phyloP scores from a whole-genome alignment of 352 stramenopile genomes.

The Globisporangium acanthophoron region DNA sequence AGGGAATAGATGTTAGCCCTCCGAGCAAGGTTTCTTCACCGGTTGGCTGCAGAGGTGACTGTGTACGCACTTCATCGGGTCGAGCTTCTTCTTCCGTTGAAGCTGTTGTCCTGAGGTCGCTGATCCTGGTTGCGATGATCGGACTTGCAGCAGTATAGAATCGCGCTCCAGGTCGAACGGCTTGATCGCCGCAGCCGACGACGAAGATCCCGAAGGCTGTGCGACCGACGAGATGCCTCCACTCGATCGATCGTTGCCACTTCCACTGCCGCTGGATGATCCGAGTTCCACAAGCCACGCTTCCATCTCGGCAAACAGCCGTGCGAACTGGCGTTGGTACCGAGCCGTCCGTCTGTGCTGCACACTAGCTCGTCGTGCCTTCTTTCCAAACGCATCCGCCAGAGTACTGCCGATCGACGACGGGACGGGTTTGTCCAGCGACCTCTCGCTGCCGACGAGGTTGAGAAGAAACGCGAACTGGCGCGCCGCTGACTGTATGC shows the following conservation, averaged over 20 bases:
- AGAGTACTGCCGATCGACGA: constrained; percentile 6
- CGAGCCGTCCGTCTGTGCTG: not conserved
- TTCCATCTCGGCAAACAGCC: constrained; percentile 25
- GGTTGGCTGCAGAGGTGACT: not conserved
- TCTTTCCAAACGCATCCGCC: not conserved
- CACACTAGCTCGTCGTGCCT: not conserved
- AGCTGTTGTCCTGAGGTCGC: not conserved
- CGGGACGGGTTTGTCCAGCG: too few species aligned
- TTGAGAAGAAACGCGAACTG: constrained; percentile 7
- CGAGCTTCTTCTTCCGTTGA: constrained; percentile 17
- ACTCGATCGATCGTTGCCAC: not conserved
- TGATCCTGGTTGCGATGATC: not conserved
- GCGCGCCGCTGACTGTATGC: not conserved
- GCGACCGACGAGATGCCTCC: not conserved
- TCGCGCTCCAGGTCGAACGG: constrained; percentile 11
- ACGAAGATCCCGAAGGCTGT: not conserved
- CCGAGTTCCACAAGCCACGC: constrained; percentile 13
- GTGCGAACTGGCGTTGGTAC: constrained; percentile 22
- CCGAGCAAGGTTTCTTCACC: not conserved
- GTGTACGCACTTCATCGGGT: constrained; percentile 54
- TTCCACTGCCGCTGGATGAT: not conserved
- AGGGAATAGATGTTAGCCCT: not conserved
- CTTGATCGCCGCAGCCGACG: not conserved
- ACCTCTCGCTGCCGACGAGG: not conserved
- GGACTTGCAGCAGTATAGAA: constrained; percentile 30